phyloP scores from a whole-genome alignment of 83 land plant species.

The Picea mariana region DNA sequence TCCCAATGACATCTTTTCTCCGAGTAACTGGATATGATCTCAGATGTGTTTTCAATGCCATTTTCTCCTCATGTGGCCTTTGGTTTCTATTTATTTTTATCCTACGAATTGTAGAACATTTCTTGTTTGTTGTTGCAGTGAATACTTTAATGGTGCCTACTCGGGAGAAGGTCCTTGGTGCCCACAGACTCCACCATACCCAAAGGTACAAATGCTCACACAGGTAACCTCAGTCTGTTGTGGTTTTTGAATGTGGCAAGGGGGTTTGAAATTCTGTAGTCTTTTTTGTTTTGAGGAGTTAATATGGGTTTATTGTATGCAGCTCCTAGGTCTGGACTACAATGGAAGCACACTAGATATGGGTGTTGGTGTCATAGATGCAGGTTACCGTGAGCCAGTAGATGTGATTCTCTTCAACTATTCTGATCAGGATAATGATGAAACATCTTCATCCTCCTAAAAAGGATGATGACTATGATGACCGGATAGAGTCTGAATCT shows the following conservation, averaged over 20 bases:
- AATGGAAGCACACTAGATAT: conserved; percentile 94
- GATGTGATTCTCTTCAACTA: conserved; percentile 89
- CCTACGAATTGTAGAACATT: neutral
- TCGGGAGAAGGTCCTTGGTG: conserved; percentile 78
- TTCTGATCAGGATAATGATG: conserved; percentile 55
- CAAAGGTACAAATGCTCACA: conserved; percentile 84
- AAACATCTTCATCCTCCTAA: no score
- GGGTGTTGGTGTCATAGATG: conserved; percentile 96
- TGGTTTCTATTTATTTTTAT: neutral
- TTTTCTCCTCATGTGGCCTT: neutral
- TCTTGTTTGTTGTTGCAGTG: conserved; percentile 35
- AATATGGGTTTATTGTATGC: conserved; percentile 9
- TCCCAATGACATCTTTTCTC: conserved; percentile 63
- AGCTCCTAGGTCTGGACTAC: conserved; percentile 93
- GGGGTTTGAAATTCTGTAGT: neutral
- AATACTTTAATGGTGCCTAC: conserved; percentile 68
- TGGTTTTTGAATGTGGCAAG: neutral
- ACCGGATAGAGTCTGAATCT: no score
- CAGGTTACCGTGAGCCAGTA: conserved; percentile 88
- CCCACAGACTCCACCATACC: conserved; percentile 87
- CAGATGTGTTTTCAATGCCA: conserved; percentile 40
- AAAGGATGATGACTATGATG: no score
- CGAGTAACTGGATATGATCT: conserved; percentile 91
- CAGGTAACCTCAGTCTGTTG: conserved; percentile 39
- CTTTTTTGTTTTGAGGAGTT: neutral